Evolutionary conservation across 805 yeast species (phyloP).

Genomic region (Ogataea minuta): DNA sequence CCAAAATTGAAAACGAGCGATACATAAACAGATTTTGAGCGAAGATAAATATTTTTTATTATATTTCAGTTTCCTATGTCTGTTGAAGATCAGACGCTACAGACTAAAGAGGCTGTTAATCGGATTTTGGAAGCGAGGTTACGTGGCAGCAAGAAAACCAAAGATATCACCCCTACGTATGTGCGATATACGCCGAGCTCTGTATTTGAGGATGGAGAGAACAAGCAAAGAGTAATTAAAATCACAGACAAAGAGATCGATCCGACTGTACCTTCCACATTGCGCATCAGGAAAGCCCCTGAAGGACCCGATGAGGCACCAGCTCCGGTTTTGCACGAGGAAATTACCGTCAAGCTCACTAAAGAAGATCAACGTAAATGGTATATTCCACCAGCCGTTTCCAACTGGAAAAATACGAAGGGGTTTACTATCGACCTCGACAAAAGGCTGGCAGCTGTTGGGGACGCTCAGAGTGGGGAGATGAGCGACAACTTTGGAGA

Average conservation of each 20-base stretch:
- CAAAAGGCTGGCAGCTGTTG: slow-evolving; percentile 62
- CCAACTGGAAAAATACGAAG: slow-evolving; percentile 93
- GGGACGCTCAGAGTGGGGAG: slow-evolving; percentile 35
- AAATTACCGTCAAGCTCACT: slow-evolving; percentile 52
- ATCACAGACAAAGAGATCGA: slow-evolving; percentile 69
- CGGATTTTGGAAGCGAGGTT: slow-evolving; percentile 45
- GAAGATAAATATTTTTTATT: too few species aligned
- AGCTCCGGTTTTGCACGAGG: slow-evolving; percentile 63
- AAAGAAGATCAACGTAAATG: slow-evolving; percentile 75
- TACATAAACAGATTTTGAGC: background rate
- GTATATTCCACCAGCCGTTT: slow-evolving; percentile 87
- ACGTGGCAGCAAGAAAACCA: slow-evolving; percentile 31
- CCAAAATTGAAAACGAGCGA: slow-evolving; percentile 13
- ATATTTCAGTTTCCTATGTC: slow-evolving; percentile 5
- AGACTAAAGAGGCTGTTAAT: slow-evolving; percentile 58
- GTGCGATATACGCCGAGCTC: slow-evolving; percentile 44
- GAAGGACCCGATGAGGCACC: slow-evolving; percentile 55
- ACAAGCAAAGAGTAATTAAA: slow-evolving; percentile 49
- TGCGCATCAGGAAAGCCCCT: slow-evolving; percentile 70
- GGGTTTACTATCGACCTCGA: slow-evolving; percentile 84
- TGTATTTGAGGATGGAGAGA: slow-evolving; percentile 30
- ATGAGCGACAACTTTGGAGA: slow-evolving; percentile 58
- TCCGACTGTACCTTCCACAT: slow-evolving; percentile 83
- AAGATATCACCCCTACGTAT: slow-evolving; percentile 37
- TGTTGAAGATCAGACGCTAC: slow-evolving; percentile 41